Base-by-base conservation (phyloP, 306 rosid genomes). In the Quillaja saponaria region DNA sequence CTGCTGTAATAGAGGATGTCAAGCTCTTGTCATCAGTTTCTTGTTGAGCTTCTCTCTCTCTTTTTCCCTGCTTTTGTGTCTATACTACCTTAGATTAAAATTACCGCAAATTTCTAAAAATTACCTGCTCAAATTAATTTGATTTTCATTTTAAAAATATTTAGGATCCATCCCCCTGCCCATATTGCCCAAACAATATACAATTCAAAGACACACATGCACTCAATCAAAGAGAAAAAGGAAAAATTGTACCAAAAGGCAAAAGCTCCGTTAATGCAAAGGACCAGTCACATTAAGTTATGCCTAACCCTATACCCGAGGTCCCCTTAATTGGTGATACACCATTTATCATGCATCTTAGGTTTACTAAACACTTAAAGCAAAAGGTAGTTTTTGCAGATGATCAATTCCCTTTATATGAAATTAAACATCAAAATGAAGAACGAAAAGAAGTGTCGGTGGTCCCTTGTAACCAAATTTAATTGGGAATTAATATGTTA, bases 401-500 rank as follows among this genome's bases (percentile, higher is more conserved):
- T n/a, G 71, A 25, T 25, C 31, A 79, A 77, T 74, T 69, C 58
- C 58, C 54, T 25, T 58, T 15, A 52, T 69, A 59, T 40, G 66
- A 71, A 25, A 57, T 67, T 78, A 33, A 71, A 57, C 69, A 61
- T 17, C 49, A 42, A 50, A 63, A 44, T 25, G 55, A 34, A 46
- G 65, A 73, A 69, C 69, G 62, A 58, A 63, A 59, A 54, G 67
- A 51, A 51, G 46, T 10, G 58, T 9, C 1, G 60, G 82, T 77
- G 82, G 89, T 83, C 82, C 84, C 80, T 16, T 4, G 17, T 33
- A 73, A 58, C 49, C 42, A 59, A 82, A 67, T 25, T 78, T 65
- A 80, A 63, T 75, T 74, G 56, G 63, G 34, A 79, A 64, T 75
- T 76, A 76, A 83, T 76, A 49, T 7, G 46, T 64, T 31, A 79